These are phyloP conservation scores for Mycena crocata DNA, from an alignment of 768 basidiomycete genomes.

Conservation along the genomic window DNA sequence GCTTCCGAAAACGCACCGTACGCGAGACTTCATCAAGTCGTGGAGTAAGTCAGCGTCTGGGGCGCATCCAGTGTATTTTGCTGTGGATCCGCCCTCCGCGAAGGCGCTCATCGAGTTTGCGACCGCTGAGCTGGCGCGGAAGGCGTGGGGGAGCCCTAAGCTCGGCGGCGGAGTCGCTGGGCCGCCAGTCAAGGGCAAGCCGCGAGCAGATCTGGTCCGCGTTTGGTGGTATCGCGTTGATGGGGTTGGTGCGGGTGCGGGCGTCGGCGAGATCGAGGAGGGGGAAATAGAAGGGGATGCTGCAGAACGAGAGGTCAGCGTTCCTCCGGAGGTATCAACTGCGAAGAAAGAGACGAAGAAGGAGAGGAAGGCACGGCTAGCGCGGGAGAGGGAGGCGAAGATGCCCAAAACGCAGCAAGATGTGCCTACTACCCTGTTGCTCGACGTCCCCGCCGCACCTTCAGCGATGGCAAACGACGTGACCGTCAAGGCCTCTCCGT, in stretches of 20 bases:
- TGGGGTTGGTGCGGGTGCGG: constrained; percentile 51
- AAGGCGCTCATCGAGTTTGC: constrained; percentile 67
- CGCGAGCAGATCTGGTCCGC: constrained; percentile 56
- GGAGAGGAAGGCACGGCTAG: constrained; percentile 44
- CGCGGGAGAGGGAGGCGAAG: constrained; percentile 42
- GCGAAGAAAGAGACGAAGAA: constrained; percentile 46
- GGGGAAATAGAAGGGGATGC: constrained; percentile 61
- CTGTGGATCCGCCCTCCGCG: constrained; percentile 53
- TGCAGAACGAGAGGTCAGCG: constrained; percentile 36
- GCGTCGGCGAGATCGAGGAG: constrained; percentile 61
- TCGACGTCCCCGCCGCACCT: not conserved
- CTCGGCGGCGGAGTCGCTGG: constrained; percentile 47
- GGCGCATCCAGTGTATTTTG: constrained; percentile 51
- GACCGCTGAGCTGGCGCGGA: constrained; percentile 54
- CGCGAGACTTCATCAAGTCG: constrained; percentile 50
- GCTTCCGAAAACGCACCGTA: constrained; percentile 62
- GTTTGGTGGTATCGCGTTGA: constrained; percentile 64
- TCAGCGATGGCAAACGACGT: not conserved
- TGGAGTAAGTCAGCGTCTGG: constrained; percentile 58
- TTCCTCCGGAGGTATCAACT: constrained; percentile 5
- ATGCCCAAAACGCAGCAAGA: not conserved
- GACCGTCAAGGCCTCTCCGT: not conserved
- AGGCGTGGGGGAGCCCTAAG: constrained; percentile 62
- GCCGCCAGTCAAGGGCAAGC: constrained; percentile 55
- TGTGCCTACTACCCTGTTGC: not conserved